Evolutionary conservation across 352 stramenopile genomes (phyloP).

Genomic region (Globisporangium acanthophoron): DNA sequence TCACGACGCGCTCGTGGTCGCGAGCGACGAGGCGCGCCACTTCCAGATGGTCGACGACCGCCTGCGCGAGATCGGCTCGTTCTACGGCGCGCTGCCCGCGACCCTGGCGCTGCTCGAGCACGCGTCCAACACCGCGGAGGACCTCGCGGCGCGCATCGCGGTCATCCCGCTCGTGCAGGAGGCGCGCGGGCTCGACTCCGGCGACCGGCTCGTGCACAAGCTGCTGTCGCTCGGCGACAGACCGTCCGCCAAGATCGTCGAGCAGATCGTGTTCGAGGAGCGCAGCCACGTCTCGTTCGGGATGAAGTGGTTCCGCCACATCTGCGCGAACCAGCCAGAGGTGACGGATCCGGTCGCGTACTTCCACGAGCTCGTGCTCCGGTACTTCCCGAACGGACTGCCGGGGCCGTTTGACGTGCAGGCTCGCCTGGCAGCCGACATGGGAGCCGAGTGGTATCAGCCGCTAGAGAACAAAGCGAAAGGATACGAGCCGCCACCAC

Average conservation of each 20-base stretch:
- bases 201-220: conserved; percentile 64
- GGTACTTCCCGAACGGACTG: conserved; percentile 72
- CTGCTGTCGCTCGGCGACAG: conserved; percentile 67
- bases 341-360: conserved; percentile 50
- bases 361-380: conserved; percentile 76
- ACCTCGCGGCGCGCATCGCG: conserved; percentile 64
- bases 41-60: conserved; percentile 72
- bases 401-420: conserved; percentile 77
- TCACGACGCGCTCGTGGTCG: conserved; percentile 65
- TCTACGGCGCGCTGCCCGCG: conserved; percentile 63
- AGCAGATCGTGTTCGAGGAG: conserved; percentile 79
- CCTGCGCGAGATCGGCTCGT: conserved; percentile 50
- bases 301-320: conserved; percentile 75
- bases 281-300: conserved; percentile 66
- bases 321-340: conserved; percentile 33
- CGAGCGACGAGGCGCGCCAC: conserved; percentile 72
- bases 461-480: conserved; percentile 51
- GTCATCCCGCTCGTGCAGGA: conserved; percentile 82
- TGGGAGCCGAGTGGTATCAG: conserved; percentile 69
- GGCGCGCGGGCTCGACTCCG: conserved; percentile 70
- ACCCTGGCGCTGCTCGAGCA: conserved; percentile 67
- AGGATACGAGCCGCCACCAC: conserved; percentile 1
- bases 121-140: conserved; percentile 57
- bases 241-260: conserved; percentile 54
- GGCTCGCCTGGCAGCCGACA: conserved; percentile 57